phyloP scores from a whole-genome alignment of 176 grass and related monocot species.

The Eragrostis nindensis region DNA sequence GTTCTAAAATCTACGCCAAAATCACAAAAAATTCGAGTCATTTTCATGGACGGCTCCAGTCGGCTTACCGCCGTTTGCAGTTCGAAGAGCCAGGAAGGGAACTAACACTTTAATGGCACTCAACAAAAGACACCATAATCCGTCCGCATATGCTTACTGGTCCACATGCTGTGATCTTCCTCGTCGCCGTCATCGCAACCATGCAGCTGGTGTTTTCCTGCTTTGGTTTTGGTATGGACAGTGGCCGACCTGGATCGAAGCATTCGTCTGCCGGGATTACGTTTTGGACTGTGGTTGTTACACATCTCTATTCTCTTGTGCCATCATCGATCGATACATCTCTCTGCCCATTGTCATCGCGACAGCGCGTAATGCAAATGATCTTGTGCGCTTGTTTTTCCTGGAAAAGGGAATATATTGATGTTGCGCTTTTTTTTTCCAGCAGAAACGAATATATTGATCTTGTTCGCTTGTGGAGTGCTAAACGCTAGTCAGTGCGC shows the following conservation, averaged over 20 bases:
- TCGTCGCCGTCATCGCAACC: not conserved
- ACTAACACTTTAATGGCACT: not conserved
- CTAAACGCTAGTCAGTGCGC: not conserved
- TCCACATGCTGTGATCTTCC: not conserved
- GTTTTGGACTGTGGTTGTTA: not conserved
- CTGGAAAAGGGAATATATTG: too few species aligned
- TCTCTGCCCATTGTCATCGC: not conserved
- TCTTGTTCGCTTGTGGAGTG: not conserved
- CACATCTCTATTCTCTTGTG: not conserved
- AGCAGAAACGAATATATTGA: too few species aligned
- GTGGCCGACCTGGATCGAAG: not conserved
- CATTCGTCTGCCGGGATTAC: not conserved
- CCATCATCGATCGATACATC: not conserved
- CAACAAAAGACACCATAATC: not conserved
- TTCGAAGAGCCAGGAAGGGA: not conserved
- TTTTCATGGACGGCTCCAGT: not conserved
- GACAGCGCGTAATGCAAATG: too few species aligned
- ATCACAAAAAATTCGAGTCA: not conserved
- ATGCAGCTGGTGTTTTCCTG: not conserved
- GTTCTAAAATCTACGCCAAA: not conserved
- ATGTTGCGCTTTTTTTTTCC: too few species aligned
- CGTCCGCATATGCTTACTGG: not conserved
- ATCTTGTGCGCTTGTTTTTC: too few species aligned
- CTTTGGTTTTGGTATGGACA: not conserved
- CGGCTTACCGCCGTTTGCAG: constrained; percentile 19